Base-by-base conservation (phyloP, 1,284 basidiomycete genomes). In the Limonomyces culmigenus region DNA sequence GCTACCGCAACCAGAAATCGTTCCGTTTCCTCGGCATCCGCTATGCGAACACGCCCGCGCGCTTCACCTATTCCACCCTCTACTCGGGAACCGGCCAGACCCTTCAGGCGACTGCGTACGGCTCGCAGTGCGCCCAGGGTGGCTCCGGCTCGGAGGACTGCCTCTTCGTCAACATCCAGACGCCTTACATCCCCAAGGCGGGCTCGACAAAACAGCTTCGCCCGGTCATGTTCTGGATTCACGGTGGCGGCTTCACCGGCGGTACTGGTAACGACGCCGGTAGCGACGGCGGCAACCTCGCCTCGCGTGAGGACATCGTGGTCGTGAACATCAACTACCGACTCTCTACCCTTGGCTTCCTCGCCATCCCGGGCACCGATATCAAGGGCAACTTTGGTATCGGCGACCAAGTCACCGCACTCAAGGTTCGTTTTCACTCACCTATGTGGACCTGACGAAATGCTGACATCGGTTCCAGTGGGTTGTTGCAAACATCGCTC, bases 321-420 rank as follows among this genome's bases (percentile, higher is more conserved):
- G 45, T 67, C 5, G 60, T 67, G 35, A 58, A 56, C 5, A 58
- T 63, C 49, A 63, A 67, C 50, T 65, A 67, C 46, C 60, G 58
- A 13, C 49, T 59, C 21, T 54, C 52, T 17, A 61, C 56, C 8
- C 52, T 62, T 25, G 62, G 62, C 15, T 63, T 60, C 46, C 54
- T 62, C 30, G 54, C 55, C 4, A 46, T 60, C 23, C 43, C 47
- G 29, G 55, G 59, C 35, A 53, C 53, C 3, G 43, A 48, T 39
- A 54, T 56, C 29, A 58, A 58, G 36, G 60, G 60, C 11, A 63
- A 63, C 45, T 62, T 55, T 37, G 59, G 55, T 4, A 44, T 62
- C 6, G 55, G 57, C 1, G 61, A 63, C 43, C 55, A 59, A 36
- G 47, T 59, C 33, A 45, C 50, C 5, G 55, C 58, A 6, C 45